Evolutionary conservation across 768 basidiomycete genomes (phyloP).

Genomic region (Suillus lakei): DNA sequence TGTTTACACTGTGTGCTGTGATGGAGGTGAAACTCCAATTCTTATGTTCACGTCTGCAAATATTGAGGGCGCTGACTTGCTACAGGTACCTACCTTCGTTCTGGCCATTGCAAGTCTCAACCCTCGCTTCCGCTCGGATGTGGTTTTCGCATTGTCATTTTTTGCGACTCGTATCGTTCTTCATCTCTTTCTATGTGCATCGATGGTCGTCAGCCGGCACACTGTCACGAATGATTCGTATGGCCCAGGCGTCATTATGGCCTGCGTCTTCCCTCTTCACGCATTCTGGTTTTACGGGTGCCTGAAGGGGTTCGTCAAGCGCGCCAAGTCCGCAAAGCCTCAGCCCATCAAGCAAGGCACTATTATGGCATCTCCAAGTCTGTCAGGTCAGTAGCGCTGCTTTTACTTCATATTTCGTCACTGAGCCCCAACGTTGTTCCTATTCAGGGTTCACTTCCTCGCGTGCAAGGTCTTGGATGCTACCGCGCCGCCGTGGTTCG

Average conservation of each 20-base stretch:
- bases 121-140: conserved; percentile 51
- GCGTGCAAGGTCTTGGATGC: conserved; percentile 17
- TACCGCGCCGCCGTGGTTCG: conserved; percentile 31
- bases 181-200: conserved; percentile 43
- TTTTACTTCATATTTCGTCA: background rate
- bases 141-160: conserved; percentile 52
- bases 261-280: conserved; percentile 52
- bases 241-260: conserved; percentile 45
- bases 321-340: conserved; percentile 21
- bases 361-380: background rate
- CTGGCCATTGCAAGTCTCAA: conserved; percentile 50
- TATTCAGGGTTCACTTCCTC: conserved; percentile 16
- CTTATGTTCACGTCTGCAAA: conserved; percentile 9
- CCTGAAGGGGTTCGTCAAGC: conserved; percentile 49
- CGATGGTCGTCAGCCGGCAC: conserved; percentile 36
- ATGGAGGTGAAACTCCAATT: conserved; percentile 48
- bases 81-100: conserved; percentile 57
- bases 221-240: conserved; percentile 38
- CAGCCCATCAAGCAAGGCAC: conserved; percentile 6
- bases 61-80: background rate
- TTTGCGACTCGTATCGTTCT: conserved; percentile 56
- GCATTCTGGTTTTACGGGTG: conserved; percentile 58
- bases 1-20: conserved; percentile 48
- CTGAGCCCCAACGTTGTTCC: background rate
- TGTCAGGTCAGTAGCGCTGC: conserved; percentile 15